A percentile compares a stretch with the other conserved stretches of the same genome.
phyloP scores from a whole-genome alignment of 169 alveolate species.

The Cryptosporidium viatorum region DNA sequence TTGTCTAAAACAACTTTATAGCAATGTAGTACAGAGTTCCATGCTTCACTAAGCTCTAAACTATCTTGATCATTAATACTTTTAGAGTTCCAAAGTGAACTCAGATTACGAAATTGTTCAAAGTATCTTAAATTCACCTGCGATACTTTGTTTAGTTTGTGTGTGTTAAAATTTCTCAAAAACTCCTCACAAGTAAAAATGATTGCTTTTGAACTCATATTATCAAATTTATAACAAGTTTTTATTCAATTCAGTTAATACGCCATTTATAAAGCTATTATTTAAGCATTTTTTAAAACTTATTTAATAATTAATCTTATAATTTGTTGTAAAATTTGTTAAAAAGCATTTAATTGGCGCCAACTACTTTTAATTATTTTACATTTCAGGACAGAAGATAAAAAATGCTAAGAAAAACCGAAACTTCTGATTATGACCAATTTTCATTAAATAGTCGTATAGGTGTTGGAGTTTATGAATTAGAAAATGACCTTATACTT shows the following conservation, averaged over 20 bases:
- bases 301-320: neutral
- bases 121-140: neutral
- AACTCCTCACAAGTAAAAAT: constrained; percentile 16
- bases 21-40: constrained; percentile 49
- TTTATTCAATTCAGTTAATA: neutral
- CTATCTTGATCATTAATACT: neutral
- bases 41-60: constrained; percentile 8
- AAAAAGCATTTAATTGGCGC: neutral
- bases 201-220: neutral
- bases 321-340: too few relatives aligned
- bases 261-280: neutral
- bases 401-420: neutral
- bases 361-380: neutral
- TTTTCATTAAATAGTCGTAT: neutral
- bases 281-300: too few relatives aligned
- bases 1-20: constrained; percentile 28
- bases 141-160: neutral
- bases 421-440: neutral
- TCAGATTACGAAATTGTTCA: constrained; percentile 17
- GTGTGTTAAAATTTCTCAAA: neutral
- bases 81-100: neutral
- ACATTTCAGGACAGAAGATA: neutral
- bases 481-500: neutral
- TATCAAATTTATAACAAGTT: neutral
- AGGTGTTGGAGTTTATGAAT: neutral